Conservation (phyloP, 768 basidiomycete genomes). For the Boletus subcaerulescens region DNA sequence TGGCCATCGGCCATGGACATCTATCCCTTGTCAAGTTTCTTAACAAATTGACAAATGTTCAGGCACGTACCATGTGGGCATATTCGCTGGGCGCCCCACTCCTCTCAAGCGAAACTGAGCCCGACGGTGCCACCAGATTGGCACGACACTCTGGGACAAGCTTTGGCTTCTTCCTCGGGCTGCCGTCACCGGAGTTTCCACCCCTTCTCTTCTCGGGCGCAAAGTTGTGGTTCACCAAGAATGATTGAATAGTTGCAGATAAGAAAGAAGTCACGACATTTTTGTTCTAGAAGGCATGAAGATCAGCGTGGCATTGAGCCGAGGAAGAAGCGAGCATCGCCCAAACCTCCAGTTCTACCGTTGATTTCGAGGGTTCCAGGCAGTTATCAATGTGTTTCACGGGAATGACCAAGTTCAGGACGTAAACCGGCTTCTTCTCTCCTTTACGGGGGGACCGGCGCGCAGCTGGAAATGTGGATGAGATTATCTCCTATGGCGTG, state of each 20-base stretch:
- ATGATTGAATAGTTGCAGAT: constrained; percentile 53
- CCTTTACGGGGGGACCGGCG: constrained; percentile 76
- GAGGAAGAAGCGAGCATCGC: constrained; percentile 16
- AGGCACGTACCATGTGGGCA: constrained; percentile 21
- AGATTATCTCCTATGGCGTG: constrained; percentile 11
- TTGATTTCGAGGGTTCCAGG: constrained; percentile 73
- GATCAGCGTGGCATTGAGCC: constrained; percentile 9
- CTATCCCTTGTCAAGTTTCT: constrained; percentile 12
- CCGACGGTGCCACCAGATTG: constrained; percentile 5
- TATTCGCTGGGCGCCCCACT: constrained; percentile 6
- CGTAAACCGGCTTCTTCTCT: constrained; percentile 80
- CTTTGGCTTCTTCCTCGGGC: constrained; percentile 54
- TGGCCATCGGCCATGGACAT: constrained; percentile 31
- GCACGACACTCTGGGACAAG: constrained; percentile 21
- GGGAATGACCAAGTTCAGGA: constrained; percentile 72
- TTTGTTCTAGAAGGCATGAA: constrained; percentile 47
- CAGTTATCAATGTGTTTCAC: constrained; percentile 69
- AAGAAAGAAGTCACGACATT: constrained; percentile 55
- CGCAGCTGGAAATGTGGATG: constrained; percentile 36
- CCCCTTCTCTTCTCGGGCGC: constrained; percentile 20
- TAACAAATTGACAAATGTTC: constrained; percentile 4
- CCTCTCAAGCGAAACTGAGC: constrained; percentile 3
- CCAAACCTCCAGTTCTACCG: constrained; percentile 63
- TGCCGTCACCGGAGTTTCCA: constrained; percentile 18
- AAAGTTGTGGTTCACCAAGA: constrained; percentile 67